Percentiles rank a stretch among this genome's conserved stretches.
Evolutionary conservation across 2,329 filamentous ascomycete genomes (phyloP).

Genomic region (Colletotrichum tabaci): DNA sequence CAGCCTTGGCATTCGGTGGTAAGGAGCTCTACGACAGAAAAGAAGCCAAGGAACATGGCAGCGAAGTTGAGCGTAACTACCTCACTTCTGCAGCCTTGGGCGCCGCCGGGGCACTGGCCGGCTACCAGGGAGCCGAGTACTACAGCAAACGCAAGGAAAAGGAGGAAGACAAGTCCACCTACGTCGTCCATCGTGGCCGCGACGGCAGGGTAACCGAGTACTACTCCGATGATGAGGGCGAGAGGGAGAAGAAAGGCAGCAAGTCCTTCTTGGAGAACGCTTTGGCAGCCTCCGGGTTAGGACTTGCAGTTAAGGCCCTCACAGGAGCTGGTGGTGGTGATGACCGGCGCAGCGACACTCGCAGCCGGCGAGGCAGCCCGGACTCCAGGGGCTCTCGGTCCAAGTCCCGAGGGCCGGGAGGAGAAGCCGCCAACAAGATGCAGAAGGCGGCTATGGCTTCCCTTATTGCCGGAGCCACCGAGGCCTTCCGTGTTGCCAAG

Average conservation of each 20-base stretch:
- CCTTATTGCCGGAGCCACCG: slow-evolving; percentile 88
- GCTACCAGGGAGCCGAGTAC: slow-evolving; percentile 74
- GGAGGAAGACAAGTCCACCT: slow-evolving; percentile 69
- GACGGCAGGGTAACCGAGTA: slow-evolving; percentile 68
- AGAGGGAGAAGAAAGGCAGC: slow-evolving; percentile 71
- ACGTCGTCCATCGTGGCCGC: slow-evolving; percentile 67
- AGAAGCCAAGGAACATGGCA: slow-evolving; percentile 67
- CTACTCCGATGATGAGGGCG: slow-evolving; percentile 70
- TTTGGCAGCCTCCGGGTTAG: slow-evolving; percentile 73
- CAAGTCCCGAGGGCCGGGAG: slow-evolving; percentile 64
- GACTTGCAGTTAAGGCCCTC: slow-evolving; percentile 72
- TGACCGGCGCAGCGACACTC: slow-evolving; percentile 55
- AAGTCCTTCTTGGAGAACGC: slow-evolving; percentile 77
- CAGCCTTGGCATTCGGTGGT: slow-evolving; percentile 74
- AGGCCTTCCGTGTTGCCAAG: slow-evolving; percentile 92
- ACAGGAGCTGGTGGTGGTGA: slow-evolving; percentile 65
- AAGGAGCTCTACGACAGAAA: slow-evolving; percentile 77
- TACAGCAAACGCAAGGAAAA: slow-evolving; percentile 73
- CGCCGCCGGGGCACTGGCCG: slow-evolving; percentile 75
- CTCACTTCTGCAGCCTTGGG: slow-evolving; percentile 73
- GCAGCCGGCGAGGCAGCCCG: slow-evolving; percentile 55
- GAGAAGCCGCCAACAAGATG: slow-evolving; percentile 70
- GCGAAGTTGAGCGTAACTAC: slow-evolving; percentile 69
- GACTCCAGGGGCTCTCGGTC: slow-evolving; percentile 64
- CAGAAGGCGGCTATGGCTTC: slow-evolving; percentile 94